Percentiles rank a stretch among this genome's conserved stretches.
phyloP scores from a whole-genome alignment of 148 eudicot genomes.

The Diospyros lotus region DNA sequence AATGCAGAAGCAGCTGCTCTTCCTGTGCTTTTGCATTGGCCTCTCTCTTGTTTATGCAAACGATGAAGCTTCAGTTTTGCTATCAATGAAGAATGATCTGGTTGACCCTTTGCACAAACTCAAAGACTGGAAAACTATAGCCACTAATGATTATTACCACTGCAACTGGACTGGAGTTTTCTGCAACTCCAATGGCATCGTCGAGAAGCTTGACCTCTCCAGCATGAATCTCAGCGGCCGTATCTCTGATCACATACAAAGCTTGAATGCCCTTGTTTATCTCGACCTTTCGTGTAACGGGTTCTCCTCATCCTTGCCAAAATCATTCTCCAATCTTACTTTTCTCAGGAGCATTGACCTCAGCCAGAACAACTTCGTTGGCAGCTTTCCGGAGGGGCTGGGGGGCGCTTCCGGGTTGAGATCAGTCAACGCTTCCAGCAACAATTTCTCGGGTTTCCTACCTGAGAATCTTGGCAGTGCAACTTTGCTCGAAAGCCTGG shows the following conservation, averaged over 20 bases:
- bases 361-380: constrained; percentile 63
- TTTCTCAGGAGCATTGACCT: constrained; percentile 51
- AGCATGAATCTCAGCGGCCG: constrained; percentile 68
- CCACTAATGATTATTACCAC: constrained; percentile 19
- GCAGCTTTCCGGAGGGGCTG: constrained; percentile 53
- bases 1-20: constrained; percentile 21
- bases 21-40: constrained; percentile 37
- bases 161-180: constrained; percentile 85
- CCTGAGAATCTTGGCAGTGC: constrained; percentile 68
- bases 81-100: constrained; percentile 53
- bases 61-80: constrained; percentile 40
- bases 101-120: constrained; percentile 53
- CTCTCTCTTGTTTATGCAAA: constrained; percentile 17
- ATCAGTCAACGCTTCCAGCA: constrained; percentile 62
- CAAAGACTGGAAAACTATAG: constrained; percentile 40
- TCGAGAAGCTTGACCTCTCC: constrained; percentile 68
- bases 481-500: constrained; percentile 51
- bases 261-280: constrained; percentile 30
- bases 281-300: constrained; percentile 67
- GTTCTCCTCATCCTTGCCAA: constrained; percentile 57
- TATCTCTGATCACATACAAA: constrained; percentile 46
- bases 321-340: constrained; percentile 50
- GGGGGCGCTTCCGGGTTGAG: constrained; percentile 36
- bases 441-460: constrained; percentile 62
- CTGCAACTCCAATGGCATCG: constrained; percentile 53